A percentile compares a stretch with the other conserved stretches of the same genome.
Conservation (phyloP, 2,329 filamentous ascomycete species). For the Ceratocystis colombiana region DNA sequence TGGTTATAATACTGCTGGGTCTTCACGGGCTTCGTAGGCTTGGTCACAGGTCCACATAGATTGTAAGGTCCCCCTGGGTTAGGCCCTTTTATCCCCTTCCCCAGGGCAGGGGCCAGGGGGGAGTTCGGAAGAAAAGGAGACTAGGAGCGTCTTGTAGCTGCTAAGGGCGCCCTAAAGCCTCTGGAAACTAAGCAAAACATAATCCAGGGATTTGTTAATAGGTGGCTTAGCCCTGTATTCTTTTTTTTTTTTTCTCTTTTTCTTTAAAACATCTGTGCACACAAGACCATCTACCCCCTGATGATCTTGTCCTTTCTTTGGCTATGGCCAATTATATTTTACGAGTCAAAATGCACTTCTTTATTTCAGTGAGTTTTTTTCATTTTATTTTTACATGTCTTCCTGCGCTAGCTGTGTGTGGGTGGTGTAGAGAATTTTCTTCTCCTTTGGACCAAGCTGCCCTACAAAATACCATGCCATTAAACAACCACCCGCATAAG, state of each 20-base stretch:
- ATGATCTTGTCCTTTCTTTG: constrained; percentile 12
- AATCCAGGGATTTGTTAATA: no score
- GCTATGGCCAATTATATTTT: background rate
- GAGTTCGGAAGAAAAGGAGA: background rate
- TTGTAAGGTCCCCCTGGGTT: background rate
- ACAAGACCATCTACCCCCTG: constrained; percentile 4
- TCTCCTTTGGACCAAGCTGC: background rate
- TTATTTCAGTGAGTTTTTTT: background rate
- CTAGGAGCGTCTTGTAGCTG: no score
- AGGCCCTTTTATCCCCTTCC: background rate
- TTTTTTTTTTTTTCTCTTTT: background rate
- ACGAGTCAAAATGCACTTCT: background rate
- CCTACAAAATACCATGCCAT: background rate
- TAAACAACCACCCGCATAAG: no score
- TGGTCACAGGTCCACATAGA: background rate
- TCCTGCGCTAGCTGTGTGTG: background rate
- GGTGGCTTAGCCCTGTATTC: background rate
- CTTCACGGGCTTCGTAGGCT: no score
- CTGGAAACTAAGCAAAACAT: no score
- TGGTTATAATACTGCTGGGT: background rate
- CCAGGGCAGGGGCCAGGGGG: background rate
- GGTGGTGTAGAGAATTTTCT: background rate
- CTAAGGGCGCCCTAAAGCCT: no score
- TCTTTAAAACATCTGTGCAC: constrained; percentile 13
- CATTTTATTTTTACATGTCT: background rate